Evolutionary conservation across 2,329 filamentous ascomycete genomes (phyloP), one percentile per base, ranked within the genome.

Genomic region (Tolypocladium guangdongense): DNA sequence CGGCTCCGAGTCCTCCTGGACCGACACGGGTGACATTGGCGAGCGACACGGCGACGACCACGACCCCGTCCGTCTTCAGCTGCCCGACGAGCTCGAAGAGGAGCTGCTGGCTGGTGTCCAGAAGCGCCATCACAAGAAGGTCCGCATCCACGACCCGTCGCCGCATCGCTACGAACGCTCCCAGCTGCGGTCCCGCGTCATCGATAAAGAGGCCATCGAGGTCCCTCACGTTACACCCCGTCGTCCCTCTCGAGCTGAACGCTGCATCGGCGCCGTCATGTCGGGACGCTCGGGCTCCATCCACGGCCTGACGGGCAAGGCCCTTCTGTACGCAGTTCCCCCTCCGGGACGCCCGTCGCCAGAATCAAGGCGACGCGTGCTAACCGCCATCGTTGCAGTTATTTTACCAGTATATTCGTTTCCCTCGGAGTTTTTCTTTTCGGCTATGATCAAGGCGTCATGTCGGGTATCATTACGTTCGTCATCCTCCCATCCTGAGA

Each of bases 221-320:
- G 85, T 96, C 58, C 92, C 92, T 30, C 77, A 80, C 63, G 81
- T 87, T 55, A 72, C 76, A 51, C 80, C 78, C 49, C 80, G 80
- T 60, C 80, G 72, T 56, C 82, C 90, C 57, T 80, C 82, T 52
- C 79, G 78, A 63, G 80, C 75, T 58, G 82, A 91, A 69, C 86
- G 83, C 66, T 70, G 88, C 60, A 73, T 97, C 63, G 88, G 87
- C 62, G 71, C 78, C 76, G 86, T 95, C 80, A 96, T 99, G 91
- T 84, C 90, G 61, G 84, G 84, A 67, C 84, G 88, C 59, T 80
- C 84, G 61, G 77, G 81, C 66, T 84, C 87, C 67, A 86, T 90
- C 64, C 88, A 93, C 74, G 93, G 93, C 77, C 81, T 99, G 63
- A 95, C 95, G 64, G 93, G 93, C 74, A 96, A 95, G 77, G 85